Conservation (phyloP, 768 basidiomycete species). For the Termitomyces sp. region DNA sequence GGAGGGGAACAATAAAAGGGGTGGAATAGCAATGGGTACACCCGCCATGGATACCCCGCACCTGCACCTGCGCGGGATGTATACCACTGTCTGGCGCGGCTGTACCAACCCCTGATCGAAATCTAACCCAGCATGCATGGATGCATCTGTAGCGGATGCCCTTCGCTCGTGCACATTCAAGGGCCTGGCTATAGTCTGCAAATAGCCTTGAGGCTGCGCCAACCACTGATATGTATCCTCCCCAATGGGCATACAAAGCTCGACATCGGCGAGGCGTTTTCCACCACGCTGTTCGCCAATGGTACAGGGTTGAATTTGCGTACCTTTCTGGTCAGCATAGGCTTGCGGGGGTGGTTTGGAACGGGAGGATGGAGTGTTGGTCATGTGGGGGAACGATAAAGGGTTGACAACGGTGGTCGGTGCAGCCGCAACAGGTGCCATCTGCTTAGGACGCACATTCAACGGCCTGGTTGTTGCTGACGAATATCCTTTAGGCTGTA, state of each 20-base stretch:
- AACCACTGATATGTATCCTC: not conserved
- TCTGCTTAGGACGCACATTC: not conserved
- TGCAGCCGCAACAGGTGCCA: not conserved
- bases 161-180: no score
- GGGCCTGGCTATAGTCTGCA: no score
- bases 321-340: not conserved
- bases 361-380: not conserved
- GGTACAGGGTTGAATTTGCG: not conserved
- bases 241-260: not conserved
- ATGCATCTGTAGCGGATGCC: no score
- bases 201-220: not conserved
- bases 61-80: no score
- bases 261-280: not conserved
- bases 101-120: not conserved
- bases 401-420: not conserved
- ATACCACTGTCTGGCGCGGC: no score
- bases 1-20: no score
- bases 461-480: not conserved
- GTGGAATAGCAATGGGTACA: no score
- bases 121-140: not conserved
- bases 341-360: not conserved
- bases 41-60: no score
- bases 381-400: not conserved
- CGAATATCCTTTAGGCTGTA: not conserved
- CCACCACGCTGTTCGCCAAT: not conserved